Conservation (phyloP, 2,329 filamentous ascomycete species). For the Aspergillus quadrilineatus region DNA sequence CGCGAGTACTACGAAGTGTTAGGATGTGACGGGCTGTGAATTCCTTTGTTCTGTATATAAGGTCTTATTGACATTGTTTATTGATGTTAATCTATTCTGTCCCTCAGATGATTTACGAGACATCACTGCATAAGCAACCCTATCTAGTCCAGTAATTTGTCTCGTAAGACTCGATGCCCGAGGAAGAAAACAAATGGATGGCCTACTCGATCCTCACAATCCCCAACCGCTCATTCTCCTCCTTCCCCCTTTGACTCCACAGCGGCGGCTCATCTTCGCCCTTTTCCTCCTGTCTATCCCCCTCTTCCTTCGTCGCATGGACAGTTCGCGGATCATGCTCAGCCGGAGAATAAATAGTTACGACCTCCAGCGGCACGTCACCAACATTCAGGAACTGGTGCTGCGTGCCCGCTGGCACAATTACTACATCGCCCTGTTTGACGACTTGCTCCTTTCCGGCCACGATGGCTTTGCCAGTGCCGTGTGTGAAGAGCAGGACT, state of each 20-base stretch:
- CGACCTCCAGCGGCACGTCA: constrained; percentile 58
- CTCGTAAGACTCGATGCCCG: too few relatives aligned
- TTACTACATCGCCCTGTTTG: constrained; percentile 57
- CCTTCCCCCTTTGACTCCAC: constrained; percentile 59
- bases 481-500: constrained; percentile 63
- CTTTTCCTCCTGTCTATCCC: constrained; percentile 61
- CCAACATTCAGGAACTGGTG: constrained; percentile 66
- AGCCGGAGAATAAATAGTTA: constrained; percentile 63
- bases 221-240: constrained; percentile 57
- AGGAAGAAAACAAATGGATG: too few relatives aligned
- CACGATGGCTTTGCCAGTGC: constrained; percentile 58
- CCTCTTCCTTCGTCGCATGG: constrained; percentile 63
- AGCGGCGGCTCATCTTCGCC: constrained; percentile 61
- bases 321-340: constrained; percentile 61
- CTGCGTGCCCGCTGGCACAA: constrained; percentile 65
- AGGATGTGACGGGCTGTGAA: neutral
- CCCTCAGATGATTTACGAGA: too few relatives aligned
- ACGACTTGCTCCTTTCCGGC: constrained; percentile 58
- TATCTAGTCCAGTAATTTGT: too few relatives aligned
- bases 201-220: constrained; percentile 46
- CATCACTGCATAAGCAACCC: too few relatives aligned
- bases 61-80: too few relatives aligned
- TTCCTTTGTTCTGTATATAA: too few relatives aligned
- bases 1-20: neutral
- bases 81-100: too few relatives aligned